These are phyloP conservation scores for Mortierella claussenii DNA, from an alignment of 192 early-diverging fungal species.

Conservation along the genomic window DNA sequence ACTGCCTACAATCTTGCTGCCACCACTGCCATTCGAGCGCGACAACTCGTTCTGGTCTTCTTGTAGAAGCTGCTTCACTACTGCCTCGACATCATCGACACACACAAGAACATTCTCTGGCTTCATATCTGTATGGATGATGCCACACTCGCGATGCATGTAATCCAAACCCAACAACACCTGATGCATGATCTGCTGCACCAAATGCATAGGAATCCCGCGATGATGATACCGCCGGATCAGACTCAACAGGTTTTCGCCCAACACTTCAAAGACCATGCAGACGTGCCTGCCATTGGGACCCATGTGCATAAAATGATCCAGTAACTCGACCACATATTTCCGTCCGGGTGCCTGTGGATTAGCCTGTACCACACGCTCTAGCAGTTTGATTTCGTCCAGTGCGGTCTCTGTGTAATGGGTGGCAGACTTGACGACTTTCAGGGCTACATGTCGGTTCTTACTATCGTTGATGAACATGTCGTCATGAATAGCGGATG, in stretches of 20 bases:
- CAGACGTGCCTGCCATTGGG: constrained; percentile 93
- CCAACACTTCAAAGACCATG: constrained; percentile 98
- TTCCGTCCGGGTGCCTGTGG: constrained; percentile 63
- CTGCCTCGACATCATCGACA: constrained; percentile 86
- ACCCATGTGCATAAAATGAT: constrained; percentile 91
- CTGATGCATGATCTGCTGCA: constrained; percentile 92
- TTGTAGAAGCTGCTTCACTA: constrained; percentile 61
- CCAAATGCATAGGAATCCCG: constrained; percentile 87
- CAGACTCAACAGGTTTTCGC: constrained; percentile 92
- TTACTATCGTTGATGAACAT: too few species aligned
- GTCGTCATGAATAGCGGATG: too few species aligned
- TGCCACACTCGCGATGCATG: constrained; percentile 91
- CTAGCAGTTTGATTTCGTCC: constrained; percentile 96
- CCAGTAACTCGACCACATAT: constrained; percentile 88
- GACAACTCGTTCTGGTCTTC: constrained; percentile 30
- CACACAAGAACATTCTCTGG: constrained; percentile 98
- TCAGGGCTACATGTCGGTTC: constrained; percentile 90
- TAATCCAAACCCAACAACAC: constrained; percentile 93
- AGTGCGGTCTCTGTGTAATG: constrained; percentile 96
- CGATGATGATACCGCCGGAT: constrained; percentile 84
- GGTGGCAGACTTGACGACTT: constrained; percentile 95
- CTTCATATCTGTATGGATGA: constrained; percentile 99
- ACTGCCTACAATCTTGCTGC: constrained; percentile 31
- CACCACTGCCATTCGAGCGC: constrained; percentile 2
- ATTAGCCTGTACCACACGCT: constrained; percentile 78